Percentiles rank a stretch among this genome's conserved stretches.
Evolutionary conservation across 2,329 filamentous ascomycete genomes (phyloP).

Genomic region (Fonsecaea pedrosoi): DNA sequence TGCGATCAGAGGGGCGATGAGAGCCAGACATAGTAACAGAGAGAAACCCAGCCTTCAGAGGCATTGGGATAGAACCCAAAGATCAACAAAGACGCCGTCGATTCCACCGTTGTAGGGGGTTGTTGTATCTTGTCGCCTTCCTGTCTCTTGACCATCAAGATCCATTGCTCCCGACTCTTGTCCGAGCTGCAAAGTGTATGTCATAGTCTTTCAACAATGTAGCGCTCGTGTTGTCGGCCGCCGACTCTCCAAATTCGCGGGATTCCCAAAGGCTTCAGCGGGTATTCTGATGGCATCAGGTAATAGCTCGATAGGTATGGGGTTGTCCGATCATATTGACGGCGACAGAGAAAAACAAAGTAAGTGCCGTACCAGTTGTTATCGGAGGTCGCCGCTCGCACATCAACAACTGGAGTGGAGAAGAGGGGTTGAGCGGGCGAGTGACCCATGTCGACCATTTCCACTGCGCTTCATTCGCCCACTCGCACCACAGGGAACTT

Average conservation of each 20-base stretch:
- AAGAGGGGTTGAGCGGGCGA: not conserved
- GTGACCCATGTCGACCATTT: not conserved
- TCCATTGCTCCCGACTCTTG: not conserved
- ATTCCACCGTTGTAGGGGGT: not conserved
- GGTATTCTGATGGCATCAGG: not conserved
- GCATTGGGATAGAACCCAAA: not conserved
- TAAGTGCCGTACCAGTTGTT: not conserved
- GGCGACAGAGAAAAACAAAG: not conserved
- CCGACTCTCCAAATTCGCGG: not conserved
- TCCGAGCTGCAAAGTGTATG: not conserved
- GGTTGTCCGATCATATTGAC: not conserved
- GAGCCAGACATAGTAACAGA: not conserved
- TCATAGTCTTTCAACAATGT: not conserved
- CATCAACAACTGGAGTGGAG: not conserved
- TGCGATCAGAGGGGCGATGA: not conserved
- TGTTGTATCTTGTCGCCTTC: not conserved
- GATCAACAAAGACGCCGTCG: not conserved
- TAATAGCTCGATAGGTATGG: not conserved
- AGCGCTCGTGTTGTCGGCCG: not conserved
- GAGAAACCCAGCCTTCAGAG: not conserved
- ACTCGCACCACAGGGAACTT: no score
- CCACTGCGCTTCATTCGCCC: conserved; percentile 3
- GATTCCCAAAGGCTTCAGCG: not conserved
- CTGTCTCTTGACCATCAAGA: not conserved
- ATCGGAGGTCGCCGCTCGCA: conserved; percentile 18